phyloP scores from a whole-genome alignment of 202 grass and related monocot genomes.

The Thinopyrum obtusiflorum region DNA sequence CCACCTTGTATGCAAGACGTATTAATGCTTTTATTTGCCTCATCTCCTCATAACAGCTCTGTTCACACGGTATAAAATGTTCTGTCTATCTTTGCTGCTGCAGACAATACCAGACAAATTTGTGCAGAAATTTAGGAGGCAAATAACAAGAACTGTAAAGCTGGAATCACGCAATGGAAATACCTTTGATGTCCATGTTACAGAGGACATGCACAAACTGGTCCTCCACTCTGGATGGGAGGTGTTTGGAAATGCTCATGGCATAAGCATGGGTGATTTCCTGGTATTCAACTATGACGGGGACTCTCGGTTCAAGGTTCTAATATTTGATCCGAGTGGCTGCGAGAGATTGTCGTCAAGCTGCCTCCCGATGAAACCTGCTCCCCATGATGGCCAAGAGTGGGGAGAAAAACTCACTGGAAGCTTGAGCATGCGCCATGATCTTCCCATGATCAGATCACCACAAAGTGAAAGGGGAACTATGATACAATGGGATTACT shows the following conservation, averaged over 20 bases:
- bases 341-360: slow-evolving; percentile 28
- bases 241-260: neutral
- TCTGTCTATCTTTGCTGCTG: neutral
- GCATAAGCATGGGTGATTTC: neutral
- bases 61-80: no score
- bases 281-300: neutral
- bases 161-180: neutral
- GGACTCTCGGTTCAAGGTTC: slow-evolving; percentile 28
- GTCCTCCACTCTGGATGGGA: neutral
- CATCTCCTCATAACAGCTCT: no score
- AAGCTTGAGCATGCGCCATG: neutral
- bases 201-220: neutral
- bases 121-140: neutral
- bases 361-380: neutral
- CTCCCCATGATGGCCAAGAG: neutral
- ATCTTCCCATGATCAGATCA: neutral
- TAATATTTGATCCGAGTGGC: slow-evolving; percentile 35
- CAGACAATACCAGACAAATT: neutral
- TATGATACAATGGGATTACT: neutral
- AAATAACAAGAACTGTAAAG: neutral
- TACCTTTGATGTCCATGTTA: neutral
- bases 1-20: no score
- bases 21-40: no score
- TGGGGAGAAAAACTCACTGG: neutral
- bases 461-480: neutral